Evolutionary conservation across 1,284 basidiomycete species (phyloP).

Genomic region (Cystobasidiaceae sp.): DNA sequence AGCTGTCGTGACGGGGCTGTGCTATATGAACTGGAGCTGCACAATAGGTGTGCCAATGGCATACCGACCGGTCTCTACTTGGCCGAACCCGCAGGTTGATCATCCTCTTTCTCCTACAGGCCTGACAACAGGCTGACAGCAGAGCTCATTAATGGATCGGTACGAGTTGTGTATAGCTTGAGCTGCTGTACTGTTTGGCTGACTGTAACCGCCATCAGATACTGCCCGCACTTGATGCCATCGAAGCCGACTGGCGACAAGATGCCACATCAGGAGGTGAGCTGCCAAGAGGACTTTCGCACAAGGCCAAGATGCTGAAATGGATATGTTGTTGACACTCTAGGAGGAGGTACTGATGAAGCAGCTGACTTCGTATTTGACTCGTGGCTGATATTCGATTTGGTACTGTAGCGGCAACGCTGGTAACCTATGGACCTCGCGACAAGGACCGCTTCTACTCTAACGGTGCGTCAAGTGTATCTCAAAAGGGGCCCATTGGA

Average conservation of each 20-base stretch:
- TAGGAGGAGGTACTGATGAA: no score
- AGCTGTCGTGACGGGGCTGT: slow-evolving; percentile 2
- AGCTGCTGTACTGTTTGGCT: neutral
- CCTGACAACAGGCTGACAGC: slow-evolving; percentile 32
- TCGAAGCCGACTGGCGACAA: slow-evolving; percentile 28
- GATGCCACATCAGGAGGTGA: slow-evolving; percentile 3
- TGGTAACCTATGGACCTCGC: slow-evolving; percentile 18
- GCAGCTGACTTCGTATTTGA: no score
- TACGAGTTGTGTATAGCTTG: neutral
- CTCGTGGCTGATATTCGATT: no score
- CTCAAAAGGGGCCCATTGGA: no score
- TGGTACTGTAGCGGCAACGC: slow-evolving; percentile 22
- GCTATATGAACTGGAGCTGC: slow-evolving; percentile 23
- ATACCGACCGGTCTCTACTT: no score
- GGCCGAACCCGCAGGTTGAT: neutral
- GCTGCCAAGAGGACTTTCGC: no score
- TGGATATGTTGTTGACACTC: no score
- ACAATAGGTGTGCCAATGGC: slow-evolving; percentile 16
- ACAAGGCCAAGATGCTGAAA: no score
- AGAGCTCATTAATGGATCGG: slow-evolving; percentile 14
- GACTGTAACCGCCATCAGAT: neutral
- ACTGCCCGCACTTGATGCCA: slow-evolving; percentile 28
- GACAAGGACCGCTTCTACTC: slow-evolving; percentile 26
- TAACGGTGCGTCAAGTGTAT: slow-evolving; percentile 3
- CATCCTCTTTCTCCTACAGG: neutral